Conservation (phyloP, 2,329 filamentous ascomycete species). For the Cladophialophora yegresii region DNA sequence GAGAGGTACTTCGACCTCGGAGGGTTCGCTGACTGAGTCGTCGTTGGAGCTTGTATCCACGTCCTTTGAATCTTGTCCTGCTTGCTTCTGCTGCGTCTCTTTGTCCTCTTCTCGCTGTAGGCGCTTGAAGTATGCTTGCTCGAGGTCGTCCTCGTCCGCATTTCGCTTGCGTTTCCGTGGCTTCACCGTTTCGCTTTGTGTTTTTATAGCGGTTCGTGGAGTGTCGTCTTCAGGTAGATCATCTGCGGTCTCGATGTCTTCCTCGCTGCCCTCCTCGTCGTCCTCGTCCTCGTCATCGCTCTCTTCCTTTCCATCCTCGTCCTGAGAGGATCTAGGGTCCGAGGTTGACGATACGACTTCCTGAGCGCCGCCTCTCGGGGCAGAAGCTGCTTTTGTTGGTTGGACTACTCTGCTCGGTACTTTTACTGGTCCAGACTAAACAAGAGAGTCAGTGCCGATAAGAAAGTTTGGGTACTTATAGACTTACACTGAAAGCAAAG, state of each 20-base stretch:
- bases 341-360: slow-evolving; percentile 20
- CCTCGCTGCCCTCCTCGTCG: slow-evolving; percentile 44
- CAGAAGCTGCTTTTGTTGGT: slow-evolving; percentile 36
- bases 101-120: slow-evolving; percentile 36
- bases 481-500: slow-evolving; percentile 71
- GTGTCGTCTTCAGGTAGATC: not conserved
- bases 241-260: slow-evolving; percentile 36
- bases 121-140: slow-evolving; percentile 34
- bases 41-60: slow-evolving; percentile 42
- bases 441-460: slow-evolving; percentile 7
- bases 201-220: not conserved
- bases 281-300: slow-evolving; percentile 41
- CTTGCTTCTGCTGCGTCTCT: slow-evolving; percentile 37
- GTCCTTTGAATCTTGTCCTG: slow-evolving; percentile 43
- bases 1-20: slow-evolving; percentile 37
- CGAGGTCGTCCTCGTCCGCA: slow-evolving; percentile 32
- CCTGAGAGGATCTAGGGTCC: slow-evolving; percentile 25
- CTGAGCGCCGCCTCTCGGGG: not conserved
- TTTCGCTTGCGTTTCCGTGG: slow-evolving; percentile 43
- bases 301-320: slow-evolving; percentile 36
- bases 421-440: slow-evolving; percentile 42
- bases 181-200: slow-evolving; percentile 2
- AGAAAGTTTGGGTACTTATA: not conserved
- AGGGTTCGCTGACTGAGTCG: slow-evolving; percentile 34
- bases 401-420: slow-evolving; percentile 40